Base-by-base conservation (phyloP, 2,329 filamentous ascomycete species). In the Colletotrichum sp. region DNA sequence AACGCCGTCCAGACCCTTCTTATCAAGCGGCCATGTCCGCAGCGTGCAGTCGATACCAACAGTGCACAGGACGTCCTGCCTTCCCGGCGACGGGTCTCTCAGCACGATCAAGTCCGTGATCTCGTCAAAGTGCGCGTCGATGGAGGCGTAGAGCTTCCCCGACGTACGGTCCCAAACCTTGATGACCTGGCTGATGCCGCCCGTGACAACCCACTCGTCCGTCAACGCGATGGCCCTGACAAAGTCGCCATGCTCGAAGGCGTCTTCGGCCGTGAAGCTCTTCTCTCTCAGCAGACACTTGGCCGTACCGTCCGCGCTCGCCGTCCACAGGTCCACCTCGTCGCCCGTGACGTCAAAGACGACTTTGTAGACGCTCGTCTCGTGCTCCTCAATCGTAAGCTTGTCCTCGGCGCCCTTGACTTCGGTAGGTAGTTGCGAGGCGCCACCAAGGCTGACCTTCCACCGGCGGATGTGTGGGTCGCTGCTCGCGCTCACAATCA, bases 41-140 rank as follows among this genome's bases (percentile, higher is more conserved):
- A 99, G 89, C 1, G 97, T 99, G 4, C 93, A 94, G 85, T 99
- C 97, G 79, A 99, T 98, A 78, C 95, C 93, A 71, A 97, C 94
- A 82, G 96, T 98, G 78, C 95, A 92, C 13, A 98, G 86, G 76
- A 88, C 87, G 24, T 86, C 87, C 7, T 81, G 80, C 8, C 75
- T 79, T 6, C 84, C 84, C 24, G 39, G 18, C 39, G 80, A 78
- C 1, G 80, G 77, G 72, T 85, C 85, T 30, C 85, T 83, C 32
- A 96, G 83, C 66, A 98, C 82, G 3, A 94, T 88, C 59, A 99
- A 85, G 43, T 93, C 95, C 1, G 95, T 98, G 16, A 99, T 93
- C 84, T 99, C 97, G 81, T 99, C 96, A 82, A 92, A 99, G 85
- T 99, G 97, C 0, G 97, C 97, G 48, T 92, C 90, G 76, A 96